A percentile compares a stretch with the other conserved stretches of the same genome.
phyloP scores from a whole-genome alignment of 352 stramenopile species.

The Pythium sp. region DNA sequence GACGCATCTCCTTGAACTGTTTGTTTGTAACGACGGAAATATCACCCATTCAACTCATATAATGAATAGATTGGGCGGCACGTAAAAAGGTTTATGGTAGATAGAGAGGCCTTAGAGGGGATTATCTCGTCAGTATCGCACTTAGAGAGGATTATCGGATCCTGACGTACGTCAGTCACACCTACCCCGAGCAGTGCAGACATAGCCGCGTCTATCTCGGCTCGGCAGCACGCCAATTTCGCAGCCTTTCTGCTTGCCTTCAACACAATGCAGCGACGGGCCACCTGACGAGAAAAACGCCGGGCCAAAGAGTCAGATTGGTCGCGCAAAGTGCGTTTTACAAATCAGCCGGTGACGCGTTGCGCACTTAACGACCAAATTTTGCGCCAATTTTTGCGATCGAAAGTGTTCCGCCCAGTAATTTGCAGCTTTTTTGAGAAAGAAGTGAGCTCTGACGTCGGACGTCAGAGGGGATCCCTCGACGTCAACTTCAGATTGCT shows the following conservation, averaged over 20 bases:
- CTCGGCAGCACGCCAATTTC: neutral
- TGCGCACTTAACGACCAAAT: conserved; percentile 4
- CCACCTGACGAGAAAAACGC: neutral
- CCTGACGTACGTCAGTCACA: neutral
- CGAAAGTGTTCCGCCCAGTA: neutral
- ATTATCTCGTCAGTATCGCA: neutral
- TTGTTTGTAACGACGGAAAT: neutral
- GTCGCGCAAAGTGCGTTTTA: neutral
- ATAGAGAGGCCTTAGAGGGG: neutral
- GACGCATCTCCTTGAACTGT: neutral
- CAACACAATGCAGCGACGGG: conserved; percentile 5
- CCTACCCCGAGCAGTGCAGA: neutral
- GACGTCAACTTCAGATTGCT: conserved; percentile 13
- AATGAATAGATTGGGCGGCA: neutral
- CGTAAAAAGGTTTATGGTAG: neutral
- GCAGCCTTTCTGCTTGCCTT: too few relatives aligned
- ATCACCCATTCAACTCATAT: conserved; percentile 1
- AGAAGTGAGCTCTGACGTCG: neutral
- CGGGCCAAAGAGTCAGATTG: conserved; percentile 10
- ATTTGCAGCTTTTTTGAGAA: neutral
- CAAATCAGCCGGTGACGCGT: neutral
- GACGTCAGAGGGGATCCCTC: neutral
- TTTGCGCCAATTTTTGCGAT: neutral
- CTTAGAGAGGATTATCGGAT: neutral
- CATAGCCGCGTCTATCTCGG: neutral